These are phyloP conservation scores for Aspergillus caelatus DNA, from an alignment of 2,329 filamentous ascomycete genomes.

Conservation along the genomic window DNA sequence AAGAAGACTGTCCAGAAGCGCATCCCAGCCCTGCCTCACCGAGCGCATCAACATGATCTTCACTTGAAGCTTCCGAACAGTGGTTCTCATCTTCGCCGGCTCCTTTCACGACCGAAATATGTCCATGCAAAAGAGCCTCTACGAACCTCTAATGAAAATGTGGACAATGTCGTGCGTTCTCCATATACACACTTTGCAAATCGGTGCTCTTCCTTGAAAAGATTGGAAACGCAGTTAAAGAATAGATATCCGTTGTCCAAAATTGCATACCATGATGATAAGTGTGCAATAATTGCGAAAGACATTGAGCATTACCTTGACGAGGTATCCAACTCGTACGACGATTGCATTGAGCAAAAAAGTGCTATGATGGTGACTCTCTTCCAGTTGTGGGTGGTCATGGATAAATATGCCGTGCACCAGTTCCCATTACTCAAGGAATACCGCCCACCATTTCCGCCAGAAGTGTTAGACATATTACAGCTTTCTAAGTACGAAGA, in stretches of 20 bases:
- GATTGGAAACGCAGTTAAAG: background rate
- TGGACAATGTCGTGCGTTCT: background rate
- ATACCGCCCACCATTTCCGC: background rate
- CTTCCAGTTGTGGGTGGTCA: constrained; percentile 2
- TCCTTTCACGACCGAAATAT: background rate
- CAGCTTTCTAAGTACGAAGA: background rate
- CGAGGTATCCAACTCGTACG: background rate
- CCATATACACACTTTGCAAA: background rate
- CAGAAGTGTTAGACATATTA: background rate
- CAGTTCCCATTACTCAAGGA: background rate
- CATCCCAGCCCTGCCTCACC: background rate
- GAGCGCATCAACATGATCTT: background rate
- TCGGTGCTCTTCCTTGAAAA: background rate
- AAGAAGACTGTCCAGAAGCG: background rate
- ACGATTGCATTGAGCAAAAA: background rate
- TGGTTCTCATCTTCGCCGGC: background rate
- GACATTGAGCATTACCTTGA: background rate
- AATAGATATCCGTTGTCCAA: background rate
- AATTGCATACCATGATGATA: background rate
- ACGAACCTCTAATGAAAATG: background rate
- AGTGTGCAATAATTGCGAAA: background rate
- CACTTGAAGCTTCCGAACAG: background rate
- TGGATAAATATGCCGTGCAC: background rate
- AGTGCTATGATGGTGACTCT: constrained; percentile 2
- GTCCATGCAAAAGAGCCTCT: background rate